Conservation (phyloP, 2,329 filamentous ascomycete species). For the Cladosporium oxysporum region DNA sequence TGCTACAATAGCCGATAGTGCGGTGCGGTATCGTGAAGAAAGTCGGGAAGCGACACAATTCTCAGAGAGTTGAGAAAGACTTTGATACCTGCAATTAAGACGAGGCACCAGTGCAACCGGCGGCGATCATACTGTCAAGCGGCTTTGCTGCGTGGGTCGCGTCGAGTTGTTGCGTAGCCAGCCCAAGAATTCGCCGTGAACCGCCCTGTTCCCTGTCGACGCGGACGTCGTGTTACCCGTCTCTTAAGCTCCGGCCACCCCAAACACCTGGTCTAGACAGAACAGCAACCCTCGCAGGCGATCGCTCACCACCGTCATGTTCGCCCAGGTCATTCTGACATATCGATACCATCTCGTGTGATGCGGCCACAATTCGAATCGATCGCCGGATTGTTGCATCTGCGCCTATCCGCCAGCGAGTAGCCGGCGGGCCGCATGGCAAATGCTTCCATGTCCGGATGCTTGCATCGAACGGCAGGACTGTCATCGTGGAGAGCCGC, state of each 20-base stretch:
- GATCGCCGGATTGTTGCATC: constrained; percentile 15
- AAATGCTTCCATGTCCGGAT: background rate
- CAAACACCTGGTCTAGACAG: constrained; percentile 19
- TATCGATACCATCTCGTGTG: background rate
- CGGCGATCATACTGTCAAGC: constrained; percentile 15
- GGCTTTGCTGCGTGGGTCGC: background rate
- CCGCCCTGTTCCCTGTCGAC: constrained; percentile 21
- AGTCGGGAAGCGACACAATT: constrained; percentile 7
- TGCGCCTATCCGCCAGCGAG: constrained; percentile 10
- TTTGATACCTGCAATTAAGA: constrained; percentile 15
- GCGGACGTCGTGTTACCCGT: constrained; percentile 10
- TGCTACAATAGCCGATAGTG: constrained; percentile 11
- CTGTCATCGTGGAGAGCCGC: background rate
- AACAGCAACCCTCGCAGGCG: constrained; percentile 7
- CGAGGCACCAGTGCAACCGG: constrained; percentile 8
- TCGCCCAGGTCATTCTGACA: constrained; percentile 1
- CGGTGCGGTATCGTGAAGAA: background rate
- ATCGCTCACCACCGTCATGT: background rate
- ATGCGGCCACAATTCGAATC: background rate
- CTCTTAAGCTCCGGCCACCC: constrained; percentile 10
- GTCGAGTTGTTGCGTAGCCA: constrained; percentile 16
- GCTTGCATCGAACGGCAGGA: background rate
- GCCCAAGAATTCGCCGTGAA: constrained; percentile 14
- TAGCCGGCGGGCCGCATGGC: constrained; percentile 6
- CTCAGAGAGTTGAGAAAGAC: constrained; percentile 2